Percentiles rank a stretch among this genome's conserved stretches.
Evolutionary conservation across 257 asterid genomes (phyloP).

Genomic region (Solanum habrochaites): DNA sequence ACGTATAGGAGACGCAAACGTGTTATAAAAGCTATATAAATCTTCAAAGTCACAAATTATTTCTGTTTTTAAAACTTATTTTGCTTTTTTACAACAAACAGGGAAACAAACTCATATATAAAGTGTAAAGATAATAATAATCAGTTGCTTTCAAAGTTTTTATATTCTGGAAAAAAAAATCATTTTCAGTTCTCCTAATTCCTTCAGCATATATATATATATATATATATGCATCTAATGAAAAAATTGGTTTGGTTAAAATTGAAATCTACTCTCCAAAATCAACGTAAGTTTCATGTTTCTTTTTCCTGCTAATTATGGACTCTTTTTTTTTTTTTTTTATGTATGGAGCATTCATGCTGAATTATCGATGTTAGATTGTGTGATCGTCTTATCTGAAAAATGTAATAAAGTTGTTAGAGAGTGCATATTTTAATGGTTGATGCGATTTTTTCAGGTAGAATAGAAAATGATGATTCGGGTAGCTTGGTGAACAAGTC

Average conservation of each 20-base stretch:
- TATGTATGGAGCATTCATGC: neutral
- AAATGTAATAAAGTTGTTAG: neutral
- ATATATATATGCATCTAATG: slow-evolving; percentile 10
- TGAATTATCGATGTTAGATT: neutral
- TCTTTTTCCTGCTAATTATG: neutral
- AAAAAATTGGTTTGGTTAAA: slow-evolving; percentile 13
- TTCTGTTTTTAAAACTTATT: neutral
- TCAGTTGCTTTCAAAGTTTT: neutral
- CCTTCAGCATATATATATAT: neutral
- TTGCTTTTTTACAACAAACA: neutral
- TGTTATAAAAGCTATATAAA: neutral
- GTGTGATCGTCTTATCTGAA: neutral
- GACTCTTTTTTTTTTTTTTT: too few species aligned
- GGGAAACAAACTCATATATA: slow-evolving; percentile 1
- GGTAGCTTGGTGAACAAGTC: slow-evolving; percentile 19
- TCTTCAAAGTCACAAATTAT: neutral
- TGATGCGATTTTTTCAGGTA: slow-evolving; percentile 13
- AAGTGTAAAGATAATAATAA: neutral
- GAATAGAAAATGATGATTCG: neutral
- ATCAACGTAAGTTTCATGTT: slow-evolving; percentile 20
- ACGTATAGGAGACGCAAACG: slow-evolving; percentile 23
- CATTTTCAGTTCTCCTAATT: neutral
- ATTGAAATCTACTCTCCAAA: slow-evolving; percentile 9
- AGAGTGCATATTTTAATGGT: neutral
- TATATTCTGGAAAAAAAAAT: neutral